Conservation (phyloP, 2,329 filamentous ascomycete species). For the Cercospora sojina region DNA sequence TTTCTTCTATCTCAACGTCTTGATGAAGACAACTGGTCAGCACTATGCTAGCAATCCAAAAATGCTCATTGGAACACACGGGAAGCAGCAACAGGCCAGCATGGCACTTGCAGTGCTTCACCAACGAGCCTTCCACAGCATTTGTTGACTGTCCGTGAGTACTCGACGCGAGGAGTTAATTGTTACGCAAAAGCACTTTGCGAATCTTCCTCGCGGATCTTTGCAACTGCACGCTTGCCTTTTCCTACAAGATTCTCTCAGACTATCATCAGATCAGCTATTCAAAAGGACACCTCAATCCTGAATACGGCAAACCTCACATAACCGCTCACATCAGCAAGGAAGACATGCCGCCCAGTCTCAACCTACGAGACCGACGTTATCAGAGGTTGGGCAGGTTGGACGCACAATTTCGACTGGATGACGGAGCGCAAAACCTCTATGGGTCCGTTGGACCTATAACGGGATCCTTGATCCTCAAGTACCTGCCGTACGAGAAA, state of each 20-base stretch:
- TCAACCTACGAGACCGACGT: not conserved
- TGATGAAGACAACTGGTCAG: not conserved
- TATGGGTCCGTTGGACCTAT: not conserved
- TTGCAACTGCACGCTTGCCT: not conserved
- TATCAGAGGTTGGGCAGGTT: not conserved
- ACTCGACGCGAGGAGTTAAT: not conserved
- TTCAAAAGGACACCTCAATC: not conserved
- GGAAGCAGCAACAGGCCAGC: not conserved
- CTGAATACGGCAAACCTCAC: not conserved
- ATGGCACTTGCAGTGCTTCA: not conserved
- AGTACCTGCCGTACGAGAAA: not conserved
- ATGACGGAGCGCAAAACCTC: not conserved
- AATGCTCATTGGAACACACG: not conserved
- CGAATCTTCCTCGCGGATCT: not conserved
- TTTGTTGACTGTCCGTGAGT: not conserved
- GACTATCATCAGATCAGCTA: not conserved
- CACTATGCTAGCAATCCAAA: not conserved
- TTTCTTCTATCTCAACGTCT: not conserved
- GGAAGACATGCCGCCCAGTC: not conserved
- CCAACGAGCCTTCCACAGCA: not conserved
- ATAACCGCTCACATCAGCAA: not conserved
- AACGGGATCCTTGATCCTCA: not conserved
- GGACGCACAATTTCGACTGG: not conserved
- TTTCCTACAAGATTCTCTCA: not conserved
- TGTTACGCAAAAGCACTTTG: not conserved